These are phyloP conservation scores for Sistotremastrum suecicum DNA, from an alignment of 768 basidiomycete species.

Conservation along the genomic window DNA sequence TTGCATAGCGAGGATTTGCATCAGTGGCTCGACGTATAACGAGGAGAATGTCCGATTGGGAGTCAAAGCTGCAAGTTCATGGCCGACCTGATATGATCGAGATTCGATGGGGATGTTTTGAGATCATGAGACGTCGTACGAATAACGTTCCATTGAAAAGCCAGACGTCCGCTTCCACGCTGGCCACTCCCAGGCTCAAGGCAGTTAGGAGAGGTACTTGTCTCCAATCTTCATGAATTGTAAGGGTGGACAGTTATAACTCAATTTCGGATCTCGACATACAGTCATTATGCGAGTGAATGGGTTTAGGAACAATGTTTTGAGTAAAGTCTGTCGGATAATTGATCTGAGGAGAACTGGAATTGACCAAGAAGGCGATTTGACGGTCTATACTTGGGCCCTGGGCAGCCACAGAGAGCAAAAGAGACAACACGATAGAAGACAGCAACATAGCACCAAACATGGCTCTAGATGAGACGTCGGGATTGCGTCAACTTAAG, in stretches of 20 bases:
- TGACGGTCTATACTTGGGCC: constrained; percentile 9
- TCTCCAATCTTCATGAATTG: constrained; percentile 28
- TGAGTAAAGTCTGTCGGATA: constrained; percentile 37
- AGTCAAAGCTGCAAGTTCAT: constrained; percentile 29
- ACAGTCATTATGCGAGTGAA: constrained; percentile 48
- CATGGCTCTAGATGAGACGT: too few species aligned
- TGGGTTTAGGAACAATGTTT: constrained; percentile 29
- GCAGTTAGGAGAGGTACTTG: constrained; percentile 36
- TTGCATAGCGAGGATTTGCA: constrained; percentile 24
- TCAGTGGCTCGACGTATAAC: constrained; percentile 32
- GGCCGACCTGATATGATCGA: constrained; percentile 24
- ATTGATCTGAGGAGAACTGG: constrained; percentile 24
- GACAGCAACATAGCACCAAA: too few species aligned
- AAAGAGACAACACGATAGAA: too few species aligned
- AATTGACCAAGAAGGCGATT: constrained; percentile 15
- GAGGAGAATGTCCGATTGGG: constrained; percentile 30
- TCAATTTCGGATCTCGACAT: constrained; percentile 4
- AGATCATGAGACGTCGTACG: constrained; percentile 15
- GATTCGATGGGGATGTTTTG: background rate
- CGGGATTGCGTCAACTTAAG: too few species aligned
- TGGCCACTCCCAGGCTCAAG: constrained; percentile 32
- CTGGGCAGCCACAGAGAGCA: too few species aligned
- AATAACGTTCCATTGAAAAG: constrained; percentile 28
- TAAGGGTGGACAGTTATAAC: background rate
- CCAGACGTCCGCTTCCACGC: constrained; percentile 43